phyloP scores from a whole-genome alignment of 805 yeast genomes.

The Cyberlindnera euphorbiiphila region DNA sequence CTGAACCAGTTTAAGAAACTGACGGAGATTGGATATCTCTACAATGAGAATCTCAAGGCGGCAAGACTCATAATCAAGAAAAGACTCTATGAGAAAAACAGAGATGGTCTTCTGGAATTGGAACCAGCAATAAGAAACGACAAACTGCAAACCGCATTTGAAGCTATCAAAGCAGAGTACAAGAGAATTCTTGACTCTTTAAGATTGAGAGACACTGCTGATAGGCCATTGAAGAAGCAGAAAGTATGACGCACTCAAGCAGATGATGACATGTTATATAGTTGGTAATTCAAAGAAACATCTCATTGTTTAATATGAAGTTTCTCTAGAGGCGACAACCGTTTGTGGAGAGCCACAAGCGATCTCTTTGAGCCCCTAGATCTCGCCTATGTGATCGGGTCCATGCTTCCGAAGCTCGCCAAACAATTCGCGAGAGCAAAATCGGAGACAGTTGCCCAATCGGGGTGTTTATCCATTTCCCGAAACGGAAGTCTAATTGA shows the following conservation, averaged over 20 bases:
- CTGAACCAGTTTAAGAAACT: conserved; percentile 74
- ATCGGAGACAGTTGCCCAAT: conserved; percentile 4
- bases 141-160: conserved; percentile 73
- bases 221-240: conserved; percentile 17
- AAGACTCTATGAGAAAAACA: conserved; percentile 74
- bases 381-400: too few relatives aligned
- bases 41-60: conserved; percentile 33
- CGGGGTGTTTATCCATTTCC: conserved; percentile 6
- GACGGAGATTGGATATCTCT: conserved; percentile 64
- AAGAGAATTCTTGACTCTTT: conserved; percentile 39
- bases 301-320: too few relatives aligned
- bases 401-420: conserved; percentile 1
- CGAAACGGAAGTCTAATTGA: conserved; percentile 4
- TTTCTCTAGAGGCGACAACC: too few relatives aligned
- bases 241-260: conserved; percentile 7
- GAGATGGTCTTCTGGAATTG: conserved; percentile 67
- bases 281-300: neutral
- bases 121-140: conserved; percentile 62
- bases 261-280: neutral
- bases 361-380: too few relatives aligned
- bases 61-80: conserved; percentile 61
- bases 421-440: too few relatives aligned
- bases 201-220: conserved; percentile 16
- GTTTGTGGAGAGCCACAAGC: too few relatives aligned
- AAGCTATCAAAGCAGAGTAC: conserved; percentile 68